Percentiles rank a stretch among this genome's conserved stretches.
Evolutionary conservation across 192 early-diverging fungal genomes (phyloP).

Genomic region (Paraglomus occultum): DNA sequence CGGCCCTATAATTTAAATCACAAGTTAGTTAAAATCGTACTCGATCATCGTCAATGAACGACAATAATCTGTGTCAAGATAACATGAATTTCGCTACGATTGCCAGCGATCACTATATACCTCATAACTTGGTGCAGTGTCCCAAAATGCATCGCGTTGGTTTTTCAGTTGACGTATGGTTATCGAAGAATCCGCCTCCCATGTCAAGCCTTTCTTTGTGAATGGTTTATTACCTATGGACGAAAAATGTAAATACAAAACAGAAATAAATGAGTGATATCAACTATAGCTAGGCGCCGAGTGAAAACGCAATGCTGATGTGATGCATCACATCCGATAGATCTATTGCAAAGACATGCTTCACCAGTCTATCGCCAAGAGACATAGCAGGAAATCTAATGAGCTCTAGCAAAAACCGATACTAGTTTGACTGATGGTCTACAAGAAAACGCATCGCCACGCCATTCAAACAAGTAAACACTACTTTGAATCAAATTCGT

Average conservation of each 20-base stretch:
- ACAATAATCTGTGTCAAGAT: not conserved
- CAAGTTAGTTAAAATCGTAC: not conserved
- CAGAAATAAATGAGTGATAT: not conserved
- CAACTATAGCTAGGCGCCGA: not conserved
- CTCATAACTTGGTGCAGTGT: conserved; percentile 68
- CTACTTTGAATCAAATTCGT: not conserved
- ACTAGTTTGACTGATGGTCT: too few species aligned
- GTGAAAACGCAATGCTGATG: not conserved
- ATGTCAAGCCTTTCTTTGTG: conserved; percentile 35
- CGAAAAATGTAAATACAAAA: not conserved
- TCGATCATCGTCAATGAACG: not conserved
- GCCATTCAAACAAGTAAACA: not conserved
- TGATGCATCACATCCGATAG: too few species aligned
- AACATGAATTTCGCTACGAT: too few species aligned
- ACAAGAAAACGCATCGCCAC: not conserved
- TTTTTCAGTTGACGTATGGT: conserved; percentile 42
- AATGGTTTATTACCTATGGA: conserved; percentile 34
- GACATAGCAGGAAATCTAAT: too few species aligned
- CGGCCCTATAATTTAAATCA: conserved; percentile 45
- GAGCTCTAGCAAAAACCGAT: too few species aligned
- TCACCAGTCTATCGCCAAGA: too few species aligned
- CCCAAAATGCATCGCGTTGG: conserved; percentile 70
- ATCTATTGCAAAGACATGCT: too few species aligned
- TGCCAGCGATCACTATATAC: conserved; percentile 32
- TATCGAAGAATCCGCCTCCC: conserved; percentile 42